These are phyloP conservation scores for Trichoderma cornu-damae DNA, from an alignment of 2,329 filamentous ascomycete species.

Conservation along the genomic window DNA sequence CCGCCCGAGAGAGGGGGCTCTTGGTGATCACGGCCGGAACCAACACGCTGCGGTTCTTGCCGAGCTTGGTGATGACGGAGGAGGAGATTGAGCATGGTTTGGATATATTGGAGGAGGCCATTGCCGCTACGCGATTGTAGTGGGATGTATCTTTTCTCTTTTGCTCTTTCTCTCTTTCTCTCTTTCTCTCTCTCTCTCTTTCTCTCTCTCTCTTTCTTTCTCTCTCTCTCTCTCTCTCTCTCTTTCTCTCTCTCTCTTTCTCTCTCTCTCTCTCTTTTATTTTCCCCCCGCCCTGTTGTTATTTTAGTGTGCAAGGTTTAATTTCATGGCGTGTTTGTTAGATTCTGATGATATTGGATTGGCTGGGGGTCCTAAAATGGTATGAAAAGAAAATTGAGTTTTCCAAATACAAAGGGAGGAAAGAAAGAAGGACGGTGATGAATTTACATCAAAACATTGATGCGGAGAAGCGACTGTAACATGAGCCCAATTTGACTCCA, in stretches of 20 bases:
- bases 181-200: background rate
- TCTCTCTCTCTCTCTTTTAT: no score
- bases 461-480: background rate
- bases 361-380: background rate
- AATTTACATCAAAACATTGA: background rate
- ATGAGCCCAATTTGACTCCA: no score
- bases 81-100: conserved; percentile 76
- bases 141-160: background rate
- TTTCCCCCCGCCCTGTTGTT: background rate
- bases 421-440: background rate
- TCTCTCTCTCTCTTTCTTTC: background rate
- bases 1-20: conserved; percentile 79
- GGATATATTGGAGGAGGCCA: conserved; percentile 66
- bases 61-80: conserved; percentile 73
- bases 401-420: background rate
- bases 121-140: conserved; percentile 39
- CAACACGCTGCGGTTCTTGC: conserved; percentile 89
- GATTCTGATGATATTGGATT: background rate
- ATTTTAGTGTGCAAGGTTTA: background rate
- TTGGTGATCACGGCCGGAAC: conserved; percentile 88
- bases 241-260: background rate
- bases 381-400: conserved; percentile 2
- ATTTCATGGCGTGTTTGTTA: background rate
- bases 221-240: background rate
- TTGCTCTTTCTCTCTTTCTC: background rate